Evolutionary conservation across 1,284 basidiomycete genomes (phyloP), one percentile per base, ranked within the genome.

Genomic region (Trametes hirsuta): DNA sequence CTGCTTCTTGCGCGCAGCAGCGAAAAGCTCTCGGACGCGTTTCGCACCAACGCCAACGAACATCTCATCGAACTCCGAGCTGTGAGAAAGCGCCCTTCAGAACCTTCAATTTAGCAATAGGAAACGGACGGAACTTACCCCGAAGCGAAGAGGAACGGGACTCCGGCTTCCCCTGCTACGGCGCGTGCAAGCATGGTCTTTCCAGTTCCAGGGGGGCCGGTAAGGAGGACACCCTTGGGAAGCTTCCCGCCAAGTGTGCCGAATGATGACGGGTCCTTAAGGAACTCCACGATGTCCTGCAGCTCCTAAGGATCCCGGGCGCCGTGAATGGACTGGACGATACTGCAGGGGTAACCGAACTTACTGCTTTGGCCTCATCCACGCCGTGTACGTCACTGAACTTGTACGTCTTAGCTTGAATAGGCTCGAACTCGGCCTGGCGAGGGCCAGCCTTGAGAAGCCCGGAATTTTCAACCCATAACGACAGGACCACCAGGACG

Each of bases 51-150:
- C 94, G 59, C 95, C 95, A 55, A 97, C 95, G 73, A 94, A 95
- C 88, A 98, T 97, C 74, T 99, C 97, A 73, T 99, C 97, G 66
- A 99, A 98, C 71, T 97, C 95, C 48, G 95, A 96, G 14, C 94
- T 62, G 15, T 75, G 21, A 47, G 42, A 34, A 18, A 44, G 35
- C 46, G n/a, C 47, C 35, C 41, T 24, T 36, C 47, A 40, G 35
- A 30, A 34, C 35, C 10, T 50, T 36, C 36, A 54, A 1, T 15
- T 44, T n/a, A 40, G 25, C 37, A 18, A n/a, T 11, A 36, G 8
- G n/a, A 18, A 34, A 42, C 34, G 44, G 53, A 40, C 34, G 41
- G 22, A 45, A 69, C 81, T 68, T 68, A 88, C 86, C 91, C 91
- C 46, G 91, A 93, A 46, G 92, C 89, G 69, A 91, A 94, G 74